Evolutionary conservation across 2,329 filamentous ascomycete species (phyloP).

Genomic region (Penicillium sp.): DNA sequence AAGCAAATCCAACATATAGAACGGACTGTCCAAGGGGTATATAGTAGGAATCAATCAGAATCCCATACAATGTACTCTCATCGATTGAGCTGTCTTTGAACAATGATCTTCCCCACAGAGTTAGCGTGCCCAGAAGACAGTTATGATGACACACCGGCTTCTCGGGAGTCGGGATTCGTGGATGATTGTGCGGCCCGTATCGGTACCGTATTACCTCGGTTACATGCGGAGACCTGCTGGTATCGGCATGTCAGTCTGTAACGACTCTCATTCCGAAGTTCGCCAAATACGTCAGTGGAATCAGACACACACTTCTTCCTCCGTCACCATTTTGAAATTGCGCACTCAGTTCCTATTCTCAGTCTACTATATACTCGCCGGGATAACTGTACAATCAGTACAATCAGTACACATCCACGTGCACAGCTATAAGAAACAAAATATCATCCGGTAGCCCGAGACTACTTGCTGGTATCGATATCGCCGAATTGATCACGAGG

Average conservation of each 20-base stretch:
- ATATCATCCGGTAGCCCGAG: constrained; percentile 32
- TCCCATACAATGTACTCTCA: too few species aligned
- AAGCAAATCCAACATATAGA: constrained; percentile 14
- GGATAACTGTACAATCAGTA: too few species aligned
- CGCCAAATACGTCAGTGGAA: constrained; percentile 11
- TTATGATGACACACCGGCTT: constrained; percentile 21
- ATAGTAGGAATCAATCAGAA: neutral
- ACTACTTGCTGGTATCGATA: constrained; percentile 23
- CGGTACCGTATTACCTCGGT: constrained; percentile 16
- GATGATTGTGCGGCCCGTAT: constrained; percentile 17
- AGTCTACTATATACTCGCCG: neutral
- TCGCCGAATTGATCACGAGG: constrained; percentile 28
- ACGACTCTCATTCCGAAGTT: neutral
- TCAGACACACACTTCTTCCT: constrained; percentile 10
- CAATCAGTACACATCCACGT: neutral
- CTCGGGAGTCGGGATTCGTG: constrained; percentile 24
- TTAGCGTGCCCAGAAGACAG: neutral
- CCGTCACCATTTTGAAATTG: constrained; percentile 4
- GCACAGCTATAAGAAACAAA: constrained; percentile 4
- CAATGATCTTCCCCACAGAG: neutral
- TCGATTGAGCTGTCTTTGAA: neutral
- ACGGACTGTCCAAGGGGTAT: neutral
- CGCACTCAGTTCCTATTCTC: neutral
- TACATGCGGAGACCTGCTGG: constrained; percentile 21
- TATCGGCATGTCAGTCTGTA: constrained; percentile 36